Evolutionary conservation across 108 stramenopile species (phyloP), one percentile per base, ranked within the genome.

Genomic region (Heterococcus sp.): DNA sequence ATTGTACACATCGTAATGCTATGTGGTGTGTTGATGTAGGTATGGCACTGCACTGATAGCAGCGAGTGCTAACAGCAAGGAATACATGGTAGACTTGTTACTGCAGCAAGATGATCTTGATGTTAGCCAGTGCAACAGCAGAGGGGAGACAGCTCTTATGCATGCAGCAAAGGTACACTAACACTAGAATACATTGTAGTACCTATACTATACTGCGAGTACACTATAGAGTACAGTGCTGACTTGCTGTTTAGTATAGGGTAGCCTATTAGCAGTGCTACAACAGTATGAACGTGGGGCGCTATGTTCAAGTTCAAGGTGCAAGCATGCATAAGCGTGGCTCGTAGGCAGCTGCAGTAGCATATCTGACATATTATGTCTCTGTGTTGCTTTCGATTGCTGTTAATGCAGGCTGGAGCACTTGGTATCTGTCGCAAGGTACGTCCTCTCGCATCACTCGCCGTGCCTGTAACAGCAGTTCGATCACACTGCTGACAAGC

Each of bases 61-160:
- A 1, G 68, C 76, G 1, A 66, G 76, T 35, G 76, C 69, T 3
- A 69, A 77, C 26, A 69, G 76, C 3, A 32, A 68, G 4, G 76
- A 69, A n/a, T 40, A 66, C 37, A 37, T 36, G 36, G 76, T 77
- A 0, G 33, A 39, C 40, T 29, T 77, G 5, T 46, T 77, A 2
- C 26, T 77, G n/a, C 36, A 77, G 69, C 66, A 65, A 11, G 37
- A 67, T 0, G 76, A 69, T 11, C 69, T 3, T 35, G 32, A 77
- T 40, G 76, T 77, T 33, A 77, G 70, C 40, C 68, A 68, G 2
- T 29, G 58, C 0, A 77, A 77, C 38, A 26, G 67, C 2, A 37
- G 65, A 28, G 76, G 76, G 27, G 76, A 77, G 32, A 77, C 76
- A 36, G 76, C 76, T 5, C 76, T 77, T 4, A 77, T 77, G 76